Evolutionary conservation across 768 basidiomycete genomes (phyloP).

Genomic region (Serpula lacrymans): DNA sequence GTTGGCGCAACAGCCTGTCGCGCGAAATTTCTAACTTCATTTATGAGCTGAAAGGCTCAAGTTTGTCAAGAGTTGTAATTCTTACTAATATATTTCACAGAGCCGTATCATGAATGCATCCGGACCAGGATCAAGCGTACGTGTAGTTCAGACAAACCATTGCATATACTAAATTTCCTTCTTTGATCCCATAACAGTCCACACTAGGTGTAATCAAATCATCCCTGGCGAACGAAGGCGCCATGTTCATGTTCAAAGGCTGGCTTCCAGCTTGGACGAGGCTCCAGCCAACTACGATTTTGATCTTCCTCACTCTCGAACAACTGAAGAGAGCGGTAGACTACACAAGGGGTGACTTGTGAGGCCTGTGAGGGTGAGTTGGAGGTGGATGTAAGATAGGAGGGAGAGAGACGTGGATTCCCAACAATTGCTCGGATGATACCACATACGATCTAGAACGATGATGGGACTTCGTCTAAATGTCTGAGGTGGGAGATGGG

Average conservation of each 20-base stretch:
- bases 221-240: constrained; percentile 69
- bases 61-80: no score
- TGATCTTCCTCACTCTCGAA: constrained; percentile 84
- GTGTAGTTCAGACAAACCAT: constrained; percentile 31
- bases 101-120: constrained; percentile 90
- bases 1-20: no score
- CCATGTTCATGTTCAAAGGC: constrained; percentile 92
- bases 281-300: constrained; percentile 82
- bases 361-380: background rate
- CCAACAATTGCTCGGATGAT: no score
- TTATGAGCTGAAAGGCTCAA: no score
- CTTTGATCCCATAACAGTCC: no score
- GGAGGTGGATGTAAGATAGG: no score
- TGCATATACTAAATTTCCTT: no score
- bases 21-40: no score
- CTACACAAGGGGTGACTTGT: constrained; percentile 48
- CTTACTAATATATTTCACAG: constrained; percentile 22
- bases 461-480: no score
- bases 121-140: constrained; percentile 71
- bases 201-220: constrained; percentile 65
- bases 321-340: constrained; percentile 75
- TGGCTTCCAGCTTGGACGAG: constrained; percentile 88
- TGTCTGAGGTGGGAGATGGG: no score
- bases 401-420: no score
- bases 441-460: no score